Base-by-base conservation (phyloP, 768 basidiomycete genomes). In the Mycena galericulata region DNA sequence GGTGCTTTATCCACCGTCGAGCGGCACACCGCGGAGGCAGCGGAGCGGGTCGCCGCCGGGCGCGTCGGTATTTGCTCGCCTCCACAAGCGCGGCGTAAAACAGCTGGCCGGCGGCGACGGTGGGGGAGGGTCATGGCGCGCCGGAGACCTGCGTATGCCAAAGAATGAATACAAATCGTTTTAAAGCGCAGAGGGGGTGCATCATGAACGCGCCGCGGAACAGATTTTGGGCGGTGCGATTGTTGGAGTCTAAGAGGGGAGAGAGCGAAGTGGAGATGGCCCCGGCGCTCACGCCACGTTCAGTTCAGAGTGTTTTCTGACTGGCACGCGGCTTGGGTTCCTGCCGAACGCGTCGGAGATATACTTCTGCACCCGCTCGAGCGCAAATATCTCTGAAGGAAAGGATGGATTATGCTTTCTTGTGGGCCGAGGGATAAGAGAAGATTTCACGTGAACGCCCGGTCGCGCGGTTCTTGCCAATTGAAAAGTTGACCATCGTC, bases 1-100 rank as follows among this genome's bases (percentile, higher is more conserved):
- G 82, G 79, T 27, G 77, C 74, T 18, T 67, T 6, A 61, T 82
- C 76, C 49, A 84, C 67, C 58, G 7, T 74, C 67, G 47, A 75
- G 78, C 0, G 82, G 76, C 17, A 76, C 77, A 60, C 34, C 8
- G 14, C 8, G 8, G 14, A 36, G 34, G 14, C 34, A 36, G 34
- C 14, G 8, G 34, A 36, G 34, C 14, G 34, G 6, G 34, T 36
- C 14, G 34, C 34, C n/a, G n/a, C n/a, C n/a, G n/a, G n/a, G 34
- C 34, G 34, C 34, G 8, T 6, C 14, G 34, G 34, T 36, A 36
- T 14, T 36, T 36, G 45, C 24, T 47, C 30, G 59, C 46, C 43
- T 24, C n/a, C 4, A 61, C 59, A 2, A 61, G 45, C 4, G 4
- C 46, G 27, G 49, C 59, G 29, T 50, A 61, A 32, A 6, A 15